Percentiles rank a stretch among this genome's conserved stretches.
phyloP scores from a whole-genome alignment of 2,329 filamentous ascomycete species.

The Verticillium nubilum region DNA sequence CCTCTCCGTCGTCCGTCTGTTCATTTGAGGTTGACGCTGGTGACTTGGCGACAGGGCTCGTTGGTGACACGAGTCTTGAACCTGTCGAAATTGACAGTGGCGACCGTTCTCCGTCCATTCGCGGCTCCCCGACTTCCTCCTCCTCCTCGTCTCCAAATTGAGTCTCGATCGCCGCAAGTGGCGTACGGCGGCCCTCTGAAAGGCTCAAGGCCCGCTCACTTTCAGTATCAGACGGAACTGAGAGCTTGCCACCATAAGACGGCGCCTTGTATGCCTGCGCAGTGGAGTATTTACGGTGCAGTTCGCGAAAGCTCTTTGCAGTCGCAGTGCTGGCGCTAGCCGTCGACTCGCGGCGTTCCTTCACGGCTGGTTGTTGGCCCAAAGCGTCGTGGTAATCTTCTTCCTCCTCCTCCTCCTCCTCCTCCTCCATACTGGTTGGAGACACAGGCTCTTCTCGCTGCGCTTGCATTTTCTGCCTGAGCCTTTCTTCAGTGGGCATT shows the following conservation, averaged over 20 bases:
- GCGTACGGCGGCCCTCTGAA: constrained; percentile 52
- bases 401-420: constrained; percentile 29
- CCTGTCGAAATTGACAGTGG: not conserved
- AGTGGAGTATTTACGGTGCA: constrained; percentile 55
- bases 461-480: constrained; percentile 55
- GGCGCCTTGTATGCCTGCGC: constrained; percentile 40
- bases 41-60: not conserved
- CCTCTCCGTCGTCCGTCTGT: constrained; percentile 18
- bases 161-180: constrained; percentile 45
- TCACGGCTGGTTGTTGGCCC: constrained; percentile 34
- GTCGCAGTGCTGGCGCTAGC: constrained; percentile 64
- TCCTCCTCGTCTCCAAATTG: constrained; percentile 22
- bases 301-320: constrained; percentile 57
- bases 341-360: constrained; percentile 52
- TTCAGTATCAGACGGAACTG: constrained; percentile 50
- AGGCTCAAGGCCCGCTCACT: constrained; percentile 56
- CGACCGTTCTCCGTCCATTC: not conserved
- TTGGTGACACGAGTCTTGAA: not conserved
- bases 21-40: constrained; percentile 1
- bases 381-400: constrained; percentile 45
- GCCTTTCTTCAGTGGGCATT: constrained; percentile 66
- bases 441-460: constrained; percentile 35
- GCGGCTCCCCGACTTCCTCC: not conserved
- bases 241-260: constrained; percentile 33
- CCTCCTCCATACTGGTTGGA: constrained; percentile 27